Base-by-base conservation (phyloP, 163 green algal genomes). In the Trebouxia gelatinosa region DNA sequence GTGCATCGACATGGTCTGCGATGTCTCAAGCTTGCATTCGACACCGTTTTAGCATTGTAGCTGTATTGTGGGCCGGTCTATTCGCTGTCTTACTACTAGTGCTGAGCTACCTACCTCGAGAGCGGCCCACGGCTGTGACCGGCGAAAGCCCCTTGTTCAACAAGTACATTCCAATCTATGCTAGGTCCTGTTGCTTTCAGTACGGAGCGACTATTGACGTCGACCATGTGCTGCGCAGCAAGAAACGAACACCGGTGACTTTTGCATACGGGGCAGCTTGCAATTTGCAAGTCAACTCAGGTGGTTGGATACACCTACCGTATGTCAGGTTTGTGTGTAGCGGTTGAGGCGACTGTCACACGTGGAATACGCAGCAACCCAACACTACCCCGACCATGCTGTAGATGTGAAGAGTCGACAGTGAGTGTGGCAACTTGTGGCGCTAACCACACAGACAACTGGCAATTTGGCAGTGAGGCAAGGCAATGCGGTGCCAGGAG, bases 341-440 rank as follows among this genome's bases (percentile, higher is more conserved):
- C n/a, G n/a, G n/a, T n/a, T n/a, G n/a, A n/a, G n/a, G n/a, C n/a
- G n/a, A n/a, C n/a, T n/a, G n/a, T n/a, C n/a, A n/a, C 23, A 59
- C 48, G 19, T 59, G 2, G 3, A 59, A 59, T 23, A 29, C 19
- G 23, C 19, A 19, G 23, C 48, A 7, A 59, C 19, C 23, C 1
- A 59, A 13, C 23, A 3, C 48, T 59, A 19, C 23, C 23, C 19
- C 48, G 48, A 19, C 48, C 3, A 3, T 28, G 3, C 2, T 64
- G 61, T 61, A 80, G 78, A n/a, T 82, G 78, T 43, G 59, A 75
- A 26, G 2, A 61, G 0, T 48, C 43, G 11, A 79, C 61, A 3
- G 40, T 23, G 37, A 66, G 48, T n/a, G 48, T 80, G 26, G 79
- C 79, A 21, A 80, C 79, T 9, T 83, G 79, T 40, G 79, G 72